These are phyloP conservation scores for Vaccinium myrtillus DNA, from an alignment of 148 eudicot genomes.

Conservation along the genomic window DNA sequence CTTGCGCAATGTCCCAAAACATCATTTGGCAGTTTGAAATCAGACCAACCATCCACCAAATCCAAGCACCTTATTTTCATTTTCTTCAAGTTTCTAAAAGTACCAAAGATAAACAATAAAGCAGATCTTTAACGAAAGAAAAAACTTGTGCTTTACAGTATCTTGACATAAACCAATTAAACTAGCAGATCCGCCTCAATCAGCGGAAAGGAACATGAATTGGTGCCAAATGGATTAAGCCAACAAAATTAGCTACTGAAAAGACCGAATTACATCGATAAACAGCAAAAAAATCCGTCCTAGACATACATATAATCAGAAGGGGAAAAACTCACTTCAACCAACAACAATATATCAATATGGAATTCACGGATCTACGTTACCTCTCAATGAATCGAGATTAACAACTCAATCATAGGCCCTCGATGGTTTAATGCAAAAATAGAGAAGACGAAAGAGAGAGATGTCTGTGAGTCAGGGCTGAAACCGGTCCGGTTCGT, in stretches of 20 bases:
- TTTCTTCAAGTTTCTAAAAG: neutral
- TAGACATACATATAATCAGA: neutral
- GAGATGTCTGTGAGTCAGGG: neutral
- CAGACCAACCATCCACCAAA: neutral
- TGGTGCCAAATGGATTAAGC: neutral
- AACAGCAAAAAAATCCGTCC: neutral
- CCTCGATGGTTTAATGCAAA: neutral
- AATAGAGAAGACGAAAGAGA: neutral
- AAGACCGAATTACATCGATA: neutral
- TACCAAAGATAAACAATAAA: neutral
- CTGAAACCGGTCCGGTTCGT: no score
- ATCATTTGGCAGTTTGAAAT: slow-evolving; percentile 30
- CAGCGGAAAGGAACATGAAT: neutral
- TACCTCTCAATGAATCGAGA: neutral
- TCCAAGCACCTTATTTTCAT: neutral
- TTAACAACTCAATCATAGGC: neutral
- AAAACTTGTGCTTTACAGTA: neutral
- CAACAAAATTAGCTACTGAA: neutral
- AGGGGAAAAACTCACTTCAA: neutral
- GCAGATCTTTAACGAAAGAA: neutral
- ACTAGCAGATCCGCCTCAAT: neutral
- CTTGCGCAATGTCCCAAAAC: slow-evolving; percentile 49
- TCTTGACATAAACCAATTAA: neutral
- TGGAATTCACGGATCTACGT: neutral
- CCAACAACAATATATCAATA: neutral